Base-by-base conservation (phyloP, 352 stramenopile genomes). In the Phytophthora kernoviae region DNA sequence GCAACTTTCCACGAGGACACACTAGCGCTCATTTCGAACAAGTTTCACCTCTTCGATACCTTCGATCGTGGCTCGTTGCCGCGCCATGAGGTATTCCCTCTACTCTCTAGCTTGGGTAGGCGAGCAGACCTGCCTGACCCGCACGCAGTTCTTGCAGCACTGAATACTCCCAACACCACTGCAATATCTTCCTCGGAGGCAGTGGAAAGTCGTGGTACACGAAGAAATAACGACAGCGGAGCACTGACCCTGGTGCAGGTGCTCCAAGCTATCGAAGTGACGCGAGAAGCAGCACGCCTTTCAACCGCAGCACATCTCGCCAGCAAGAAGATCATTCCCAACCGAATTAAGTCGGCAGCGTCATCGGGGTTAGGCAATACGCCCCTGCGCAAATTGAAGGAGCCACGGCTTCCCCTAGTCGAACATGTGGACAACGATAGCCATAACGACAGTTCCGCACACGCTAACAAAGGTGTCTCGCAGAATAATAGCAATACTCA, bases 41-140 rank as follows among this genome's bases (percentile, higher is more conserved):
- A 69, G 18, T 85, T 81, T 46, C 66, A 43, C 6, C 65, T 67
- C 22, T 85, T 85, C 41, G 73, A 81, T 40, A 65, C 82, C 15
- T 72, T 77, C 22, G 68, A 85, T 30, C 44, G 47, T 4, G 76
- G 76, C 8, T 41, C 62, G 6, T 42, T 85, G 10, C 67, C 73
- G 0, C 61, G 70, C 2, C 61, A 75, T 22, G 76, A 85, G 33
- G 8, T 82, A 22, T 81, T 79, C 30, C 42, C 73, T 17, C 21
- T 85, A 9, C 58, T 85, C 4, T 71, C 70, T 2, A 58, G 70
- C 9, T 43, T 85, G 47, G 70, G 64, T 5, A 70, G 47, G 34
- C 65, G 55, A 15, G 48, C 68, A 39, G 73, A 85, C 27, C 65
- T 85, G 24, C 60, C 70, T 8, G 73, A 85, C 55, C 54, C 79